A percentile compares a stretch with the other conserved stretches of the same genome.
phyloP scores from a whole-genome alignment of 2,329 filamentous ascomycete genomes.

The Fusarium tjaetaba region DNA sequence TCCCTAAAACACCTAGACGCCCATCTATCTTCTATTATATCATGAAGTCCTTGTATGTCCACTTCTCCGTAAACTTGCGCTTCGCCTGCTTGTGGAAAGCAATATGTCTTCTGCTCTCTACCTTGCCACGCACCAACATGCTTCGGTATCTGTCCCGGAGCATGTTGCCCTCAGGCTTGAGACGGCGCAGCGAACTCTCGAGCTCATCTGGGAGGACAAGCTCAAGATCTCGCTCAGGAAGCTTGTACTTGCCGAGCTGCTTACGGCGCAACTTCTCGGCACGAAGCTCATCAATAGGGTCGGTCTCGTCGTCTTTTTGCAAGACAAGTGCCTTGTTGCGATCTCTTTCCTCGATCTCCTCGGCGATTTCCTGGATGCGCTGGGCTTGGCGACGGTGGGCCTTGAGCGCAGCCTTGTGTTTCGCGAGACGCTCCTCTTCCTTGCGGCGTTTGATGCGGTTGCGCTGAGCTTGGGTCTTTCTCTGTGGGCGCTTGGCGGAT shows the following conservation, averaged over 20 bases:
- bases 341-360: slow-evolving; percentile 69
- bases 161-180: slow-evolving; percentile 96
- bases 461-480: slow-evolving; percentile 86
- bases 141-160: slow-evolving; percentile 92
- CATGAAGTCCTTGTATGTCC: slow-evolving; percentile 93
- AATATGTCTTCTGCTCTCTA: slow-evolving; percentile 83
- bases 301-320: slow-evolving; percentile 52
- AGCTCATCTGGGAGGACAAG: slow-evolving; percentile 85
- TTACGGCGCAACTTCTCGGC: slow-evolving; percentile 74
- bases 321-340: slow-evolving; percentile 55
- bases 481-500: slow-evolving; percentile 73
- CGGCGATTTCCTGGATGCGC: slow-evolving; percentile 75
- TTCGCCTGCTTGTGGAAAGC: slow-evolving; percentile 85
- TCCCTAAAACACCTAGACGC: slow-evolving; percentile 30
- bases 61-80: slow-evolving; percentile 90
- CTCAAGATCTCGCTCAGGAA: slow-evolving; percentile 84
- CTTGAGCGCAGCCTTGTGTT: slow-evolving; percentile 80
- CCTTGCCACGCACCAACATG: slow-evolving; percentile 85
- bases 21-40: slow-evolving; percentile 39
- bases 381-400: slow-evolving; percentile 76
- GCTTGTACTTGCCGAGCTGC: slow-evolving; percentile 76
- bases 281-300: slow-evolving; percentile 66
- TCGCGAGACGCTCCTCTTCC: slow-evolving; percentile 80
- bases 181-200: slow-evolving; percentile 79
- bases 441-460: slow-evolving; percentile 91